Evolutionary conservation across 768 basidiomycete genomes (phyloP).

Genomic region (Gyrodon lividus): DNA sequence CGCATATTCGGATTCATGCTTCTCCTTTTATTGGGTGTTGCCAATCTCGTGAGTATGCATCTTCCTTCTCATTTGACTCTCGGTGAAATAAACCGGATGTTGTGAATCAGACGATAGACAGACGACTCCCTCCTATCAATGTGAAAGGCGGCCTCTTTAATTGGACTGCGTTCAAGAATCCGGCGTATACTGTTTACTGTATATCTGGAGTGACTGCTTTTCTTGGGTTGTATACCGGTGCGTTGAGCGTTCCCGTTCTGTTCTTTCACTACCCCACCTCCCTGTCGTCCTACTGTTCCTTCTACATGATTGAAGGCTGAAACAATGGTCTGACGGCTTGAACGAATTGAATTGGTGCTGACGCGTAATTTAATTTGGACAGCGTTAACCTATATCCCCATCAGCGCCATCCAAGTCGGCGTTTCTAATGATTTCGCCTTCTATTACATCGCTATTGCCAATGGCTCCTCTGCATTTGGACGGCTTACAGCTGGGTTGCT

Average conservation of each 20-base stretch:
- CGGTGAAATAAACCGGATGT: neutral
- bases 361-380: neutral
- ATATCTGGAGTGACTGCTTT: conserved; percentile 54
- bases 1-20: conserved; percentile 67
- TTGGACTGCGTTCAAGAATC: conserved; percentile 44
- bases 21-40: conserved; percentile 46
- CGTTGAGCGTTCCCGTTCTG: conserved; percentile 11
- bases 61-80: conserved; percentile 6
- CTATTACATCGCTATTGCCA: conserved; percentile 68
- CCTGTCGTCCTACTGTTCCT: neutral
- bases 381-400: conserved; percentile 70
- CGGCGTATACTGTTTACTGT: conserved; percentile 55
- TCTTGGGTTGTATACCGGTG: conserved; percentile 70
- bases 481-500: conserved; percentile 53
- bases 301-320: neutral
- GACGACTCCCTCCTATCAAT: conserved; percentile 54
- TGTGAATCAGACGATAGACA: conserved; percentile 29
- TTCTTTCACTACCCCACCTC: neutral
- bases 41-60: conserved; percentile 48
- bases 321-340: too few relatives aligned
- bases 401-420: conserved; percentile 52
- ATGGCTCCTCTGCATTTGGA: conserved; percentile 63
- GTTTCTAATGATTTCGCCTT: conserved; percentile 51
- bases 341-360: neutral
- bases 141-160: conserved; percentile 60